phyloP scores from a whole-genome alignment of 305 asterid species.

The Fraxinus floribunda region DNA sequence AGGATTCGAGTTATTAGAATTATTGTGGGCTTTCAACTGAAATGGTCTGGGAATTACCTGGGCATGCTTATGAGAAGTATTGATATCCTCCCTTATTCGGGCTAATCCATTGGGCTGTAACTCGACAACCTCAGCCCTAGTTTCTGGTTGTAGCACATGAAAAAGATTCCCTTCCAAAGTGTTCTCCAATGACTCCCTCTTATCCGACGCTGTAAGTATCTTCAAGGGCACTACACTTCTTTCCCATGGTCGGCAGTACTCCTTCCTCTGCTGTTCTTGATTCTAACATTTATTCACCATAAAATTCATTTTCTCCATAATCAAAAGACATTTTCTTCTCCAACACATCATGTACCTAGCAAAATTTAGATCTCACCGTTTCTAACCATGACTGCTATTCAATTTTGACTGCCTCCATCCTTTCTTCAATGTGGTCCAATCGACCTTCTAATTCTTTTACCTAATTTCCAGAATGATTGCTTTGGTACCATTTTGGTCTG shows the following conservation, averaged over 20 bases:
- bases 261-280: not conserved
- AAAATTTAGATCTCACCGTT: not conserved
- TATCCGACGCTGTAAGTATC: not conserved
- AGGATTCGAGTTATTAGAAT: not conserved
- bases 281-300: not conserved
- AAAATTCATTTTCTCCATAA: not conserved
- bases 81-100: not conserved
- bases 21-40: not conserved
- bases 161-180: not conserved
- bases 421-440: not conserved
- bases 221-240: not conserved
- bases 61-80: not conserved
- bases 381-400: not conserved
- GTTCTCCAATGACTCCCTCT: not conserved
- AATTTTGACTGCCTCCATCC: not conserved
- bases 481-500: not conserved
- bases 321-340: not conserved
- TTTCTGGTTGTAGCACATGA: not conserved
- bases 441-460: not conserved
- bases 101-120: not conserved
- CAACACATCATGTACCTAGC: not conserved
- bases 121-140: not conserved
- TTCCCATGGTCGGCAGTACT: not conserved
- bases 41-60: not conserved
- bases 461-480: not conserved